Base-by-base conservation (phyloP, 495 filamentous ascomycete genomes). In the Thermothielavioides terrestris region DNA sequence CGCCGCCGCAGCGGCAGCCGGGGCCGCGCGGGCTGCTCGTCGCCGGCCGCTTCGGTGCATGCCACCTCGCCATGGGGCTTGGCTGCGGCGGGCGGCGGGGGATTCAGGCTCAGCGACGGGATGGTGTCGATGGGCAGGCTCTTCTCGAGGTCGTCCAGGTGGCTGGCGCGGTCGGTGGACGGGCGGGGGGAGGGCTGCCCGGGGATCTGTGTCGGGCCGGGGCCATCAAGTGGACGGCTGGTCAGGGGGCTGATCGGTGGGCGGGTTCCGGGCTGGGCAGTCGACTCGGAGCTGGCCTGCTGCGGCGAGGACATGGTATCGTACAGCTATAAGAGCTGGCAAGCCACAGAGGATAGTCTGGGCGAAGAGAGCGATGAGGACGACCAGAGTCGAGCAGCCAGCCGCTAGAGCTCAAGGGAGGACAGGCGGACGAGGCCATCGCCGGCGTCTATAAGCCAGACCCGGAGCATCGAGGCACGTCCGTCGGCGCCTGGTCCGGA, bases 1-100 rank as follows among this genome's bases (percentile, higher is more conserved):
- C 83, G 72, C 6, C 31, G 4, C 4, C 53, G 56, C 25, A 66
- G n/a, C 11, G 42, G 25, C 6, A 68, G 55, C 7, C 38, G 49
- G 0, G 54, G 48, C 0, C 43, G 54, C n/a, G 55, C 28, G 4
- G 26, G 40, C 25, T 25, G 40, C 6, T 30, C 42, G 14, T 43
- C n/a, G n/a, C 20, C 30, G 37, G 3, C 5, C n/a, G 31, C 2
- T 7, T 22, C 41, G n/a, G 25, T 28, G 35, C 14, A 18, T n/a
- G 1, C 11, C n/a, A 27, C 25, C 15, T 49, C 26, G 46, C 17
- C 17, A 27, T 27, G 21, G 20, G 17, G 36, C 14, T 28, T n/a
- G 12, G 6, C 26, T 26, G 5, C 20, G 6, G 0, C n/a, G 11
- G 7, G 6, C 25, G 35, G 26, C 8, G 36, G 20, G 12, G 14